phyloP scores from a whole-genome alignment of 2,329 filamentous ascomycete species.

The Fusarium decemcellulare region DNA sequence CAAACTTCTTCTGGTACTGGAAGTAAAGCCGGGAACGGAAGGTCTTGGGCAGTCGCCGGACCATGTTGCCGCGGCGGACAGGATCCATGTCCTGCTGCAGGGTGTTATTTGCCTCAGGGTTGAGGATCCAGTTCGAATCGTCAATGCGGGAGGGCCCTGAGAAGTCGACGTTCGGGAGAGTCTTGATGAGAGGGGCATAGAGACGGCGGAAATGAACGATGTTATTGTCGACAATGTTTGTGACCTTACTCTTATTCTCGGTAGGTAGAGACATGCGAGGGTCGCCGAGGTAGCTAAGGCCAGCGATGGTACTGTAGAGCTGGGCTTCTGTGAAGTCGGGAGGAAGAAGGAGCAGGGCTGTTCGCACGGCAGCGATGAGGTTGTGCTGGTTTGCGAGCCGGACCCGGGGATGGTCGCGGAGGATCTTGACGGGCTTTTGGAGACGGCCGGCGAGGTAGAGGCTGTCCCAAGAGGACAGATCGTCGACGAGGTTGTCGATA shows the following conservation, averaged over 20 bases:
- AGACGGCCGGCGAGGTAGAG: conserved; percentile 96
- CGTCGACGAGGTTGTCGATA: conserved; percentile 87
- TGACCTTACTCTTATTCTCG: conserved; percentile 92
- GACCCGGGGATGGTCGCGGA: conserved; percentile 92
- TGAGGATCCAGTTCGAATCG: conserved; percentile 57
- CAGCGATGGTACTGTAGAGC: conserved; percentile 91
- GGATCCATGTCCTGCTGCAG: conserved; percentile 95
- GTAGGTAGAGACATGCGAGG: conserved; percentile 94
- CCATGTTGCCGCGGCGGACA: conserved; percentile 93
- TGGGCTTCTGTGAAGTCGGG: conserved; percentile 87
- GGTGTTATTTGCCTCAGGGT: conserved; percentile 71
- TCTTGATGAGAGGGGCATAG: conserved; percentile 90
- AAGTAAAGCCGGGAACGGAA: conserved; percentile 95
- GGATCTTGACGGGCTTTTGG: conserved; percentile 98
- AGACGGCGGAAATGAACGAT: conserved; percentile 91
- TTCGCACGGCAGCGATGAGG: conserved; percentile 90
- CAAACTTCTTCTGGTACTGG: conserved; percentile 91
- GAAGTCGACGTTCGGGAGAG: conserved; percentile 90
- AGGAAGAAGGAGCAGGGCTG: conserved; percentile 88
- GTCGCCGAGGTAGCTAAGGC: conserved; percentile 94
- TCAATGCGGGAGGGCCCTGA: conserved; percentile 65
- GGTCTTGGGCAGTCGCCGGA: conserved; percentile 86
- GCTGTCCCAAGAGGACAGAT: conserved; percentile 92
- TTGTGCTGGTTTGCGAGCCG: conserved; percentile 97
- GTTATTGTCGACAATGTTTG: conserved; percentile 94